phyloP scores from a whole-genome alignment of 73 alveolate species.

The Paramecium sonneborni region DNA sequence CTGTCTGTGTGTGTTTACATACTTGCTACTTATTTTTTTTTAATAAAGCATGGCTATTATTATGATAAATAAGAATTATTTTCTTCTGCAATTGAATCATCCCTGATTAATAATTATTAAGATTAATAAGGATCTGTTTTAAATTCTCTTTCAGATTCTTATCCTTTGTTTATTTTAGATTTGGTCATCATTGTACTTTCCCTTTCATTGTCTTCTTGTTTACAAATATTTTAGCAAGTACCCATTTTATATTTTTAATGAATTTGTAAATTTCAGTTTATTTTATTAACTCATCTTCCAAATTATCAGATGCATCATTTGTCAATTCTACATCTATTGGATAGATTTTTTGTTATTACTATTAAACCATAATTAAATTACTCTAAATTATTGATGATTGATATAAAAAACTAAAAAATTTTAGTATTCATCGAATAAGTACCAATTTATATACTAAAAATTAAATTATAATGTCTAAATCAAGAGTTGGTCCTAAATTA shows the following conservation, averaged over 20 bases:
- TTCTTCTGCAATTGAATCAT: background rate
- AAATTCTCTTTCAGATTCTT: background rate
- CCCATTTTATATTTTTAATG: background rate
- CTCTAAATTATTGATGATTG: background rate
- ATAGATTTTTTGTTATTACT: background rate
- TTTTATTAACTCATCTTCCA: background rate
- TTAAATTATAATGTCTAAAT: background rate
- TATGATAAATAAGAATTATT: background rate
- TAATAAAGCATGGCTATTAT: background rate
- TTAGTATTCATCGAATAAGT: background rate
- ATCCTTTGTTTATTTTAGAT: background rate
- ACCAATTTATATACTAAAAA: background rate
- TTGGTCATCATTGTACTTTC: background rate
- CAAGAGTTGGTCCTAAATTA: slow-evolving; percentile 1
- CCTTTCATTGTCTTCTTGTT: background rate
- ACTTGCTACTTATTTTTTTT: background rate
- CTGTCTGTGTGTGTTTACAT: background rate
- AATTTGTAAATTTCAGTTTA: background rate
- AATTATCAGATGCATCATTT: background rate
- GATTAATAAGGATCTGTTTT: background rate
- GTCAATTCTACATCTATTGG: background rate
- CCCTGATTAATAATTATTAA: background rate
- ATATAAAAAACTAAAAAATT: background rate
- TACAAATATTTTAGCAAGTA: background rate
- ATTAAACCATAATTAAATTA: background rate